phyloP scores from a whole-genome alignment of 176 grass and related monocot species.

The Tillandsia leiboldiana region DNA sequence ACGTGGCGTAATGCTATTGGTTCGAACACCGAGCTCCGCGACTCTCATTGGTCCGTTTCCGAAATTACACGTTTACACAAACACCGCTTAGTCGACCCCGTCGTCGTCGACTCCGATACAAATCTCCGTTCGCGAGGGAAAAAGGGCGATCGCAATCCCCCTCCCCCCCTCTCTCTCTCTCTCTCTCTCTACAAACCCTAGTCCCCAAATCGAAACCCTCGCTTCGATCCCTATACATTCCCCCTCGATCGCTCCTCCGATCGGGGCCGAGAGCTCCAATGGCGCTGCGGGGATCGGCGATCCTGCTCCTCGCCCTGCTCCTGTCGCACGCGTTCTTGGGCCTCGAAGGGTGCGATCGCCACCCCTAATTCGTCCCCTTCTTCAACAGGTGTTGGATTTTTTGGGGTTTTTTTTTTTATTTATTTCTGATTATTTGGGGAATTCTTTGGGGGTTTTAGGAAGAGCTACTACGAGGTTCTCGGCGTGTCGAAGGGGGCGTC shows the following conservation, averaged over 20 bases:
- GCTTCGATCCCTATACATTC: neutral
- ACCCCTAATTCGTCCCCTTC: neutral
- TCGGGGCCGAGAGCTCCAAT: slow-evolving; percentile 18
- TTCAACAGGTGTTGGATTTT: neutral
- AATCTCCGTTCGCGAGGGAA: neutral
- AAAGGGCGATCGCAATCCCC: neutral
- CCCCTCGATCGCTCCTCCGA: neutral
- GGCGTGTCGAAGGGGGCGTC: slow-evolving; percentile 82
- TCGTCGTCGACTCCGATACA: neutral
- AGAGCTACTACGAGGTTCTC: slow-evolving; percentile 92
- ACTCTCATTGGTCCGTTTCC: slow-evolving; percentile 28
- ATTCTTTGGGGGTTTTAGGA: slow-evolving; percentile 31
- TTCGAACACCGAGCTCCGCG: slow-evolving; percentile 11
- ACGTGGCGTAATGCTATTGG: slow-evolving; percentile 18
- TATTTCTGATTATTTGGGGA: neutral
- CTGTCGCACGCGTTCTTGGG: slow-evolving; percentile 16
- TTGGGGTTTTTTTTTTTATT: neutral
- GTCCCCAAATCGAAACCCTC: neutral
- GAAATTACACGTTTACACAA: slow-evolving; percentile 4
- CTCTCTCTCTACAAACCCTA: neutral
- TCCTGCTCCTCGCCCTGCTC: slow-evolving; percentile 25
- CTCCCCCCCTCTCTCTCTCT: no score
- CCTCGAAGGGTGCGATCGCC: slow-evolving; percentile 22
- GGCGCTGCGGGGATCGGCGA: slow-evolving; percentile 24
- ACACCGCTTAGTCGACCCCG: no score